These are phyloP conservation scores for Przewalskia tangutica DNA, from an alignment of 257 asterid species.

Conservation along the genomic window DNA sequence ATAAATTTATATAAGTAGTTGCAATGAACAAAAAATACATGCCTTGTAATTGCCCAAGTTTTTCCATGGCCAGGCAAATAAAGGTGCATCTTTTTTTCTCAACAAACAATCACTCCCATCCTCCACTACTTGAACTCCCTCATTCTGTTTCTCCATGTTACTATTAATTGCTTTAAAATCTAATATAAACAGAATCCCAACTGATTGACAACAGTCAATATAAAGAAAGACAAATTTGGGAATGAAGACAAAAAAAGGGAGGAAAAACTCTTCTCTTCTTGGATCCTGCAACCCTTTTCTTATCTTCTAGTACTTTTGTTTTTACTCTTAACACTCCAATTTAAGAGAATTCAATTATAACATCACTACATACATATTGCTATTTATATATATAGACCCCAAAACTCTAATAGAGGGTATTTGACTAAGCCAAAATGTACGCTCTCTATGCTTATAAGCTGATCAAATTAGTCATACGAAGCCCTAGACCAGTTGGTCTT, in stretches of 20 bases:
- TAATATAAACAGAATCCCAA: not conserved
- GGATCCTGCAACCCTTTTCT: not conserved
- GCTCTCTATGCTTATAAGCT: not conserved
- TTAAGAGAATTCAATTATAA: not conserved
- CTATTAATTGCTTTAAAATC: not conserved
- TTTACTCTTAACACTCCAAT: not conserved
- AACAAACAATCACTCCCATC: slow-evolving; percentile 12
- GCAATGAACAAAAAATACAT: not conserved
- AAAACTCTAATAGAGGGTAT: not conserved
- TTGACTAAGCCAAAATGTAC: too few species aligned
- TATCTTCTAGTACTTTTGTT: not conserved
- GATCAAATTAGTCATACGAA: not conserved
- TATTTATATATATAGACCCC: not conserved
- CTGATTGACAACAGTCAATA: not conserved
- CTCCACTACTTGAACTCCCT: slow-evolving; percentile 2
- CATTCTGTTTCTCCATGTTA: slow-evolving; percentile 18
- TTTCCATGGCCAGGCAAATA: slow-evolving; percentile 93
- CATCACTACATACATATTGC: not conserved
- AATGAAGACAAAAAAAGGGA: not conserved
- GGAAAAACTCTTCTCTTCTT: not conserved
- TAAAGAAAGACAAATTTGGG: not conserved
- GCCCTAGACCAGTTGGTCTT: too few species aligned
- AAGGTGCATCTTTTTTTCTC: slow-evolving; percentile 32
- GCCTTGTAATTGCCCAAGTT: slow-evolving; percentile 61
- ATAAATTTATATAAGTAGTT: not conserved